These are phyloP conservation scores for Pholiota adiposa DNA, from an alignment of 1,284 basidiomycete species.

Conservation along the genomic window DNA sequence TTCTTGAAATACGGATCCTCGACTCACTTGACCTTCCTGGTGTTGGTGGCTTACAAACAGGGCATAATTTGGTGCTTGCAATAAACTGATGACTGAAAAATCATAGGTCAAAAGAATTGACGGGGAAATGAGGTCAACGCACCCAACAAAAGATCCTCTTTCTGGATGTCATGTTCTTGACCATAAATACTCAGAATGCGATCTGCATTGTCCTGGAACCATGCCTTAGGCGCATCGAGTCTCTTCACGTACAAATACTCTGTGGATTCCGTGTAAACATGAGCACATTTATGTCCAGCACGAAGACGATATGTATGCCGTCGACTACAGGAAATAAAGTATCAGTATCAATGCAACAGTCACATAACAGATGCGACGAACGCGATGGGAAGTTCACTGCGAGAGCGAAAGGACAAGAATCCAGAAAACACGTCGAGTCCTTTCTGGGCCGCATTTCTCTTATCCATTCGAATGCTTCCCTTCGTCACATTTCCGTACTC, in stretches of 20 bases:
- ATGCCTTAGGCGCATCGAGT: slow-evolving; percentile 63
- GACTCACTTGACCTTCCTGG: slow-evolving; percentile 60
- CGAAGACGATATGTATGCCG: slow-evolving; percentile 64
- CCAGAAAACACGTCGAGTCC: slow-evolving; percentile 37
- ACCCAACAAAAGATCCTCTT: slow-evolving; percentile 76
- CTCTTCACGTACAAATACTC: slow-evolving; percentile 69
- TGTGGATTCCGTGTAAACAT: slow-evolving; percentile 69
- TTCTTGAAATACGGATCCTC: neutral
- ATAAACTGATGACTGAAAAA: slow-evolving; percentile 8
- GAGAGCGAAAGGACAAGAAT: slow-evolving; percentile 47
- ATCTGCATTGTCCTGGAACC: slow-evolving; percentile 75
- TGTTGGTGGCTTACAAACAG: slow-evolving; percentile 73
- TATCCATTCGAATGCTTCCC: slow-evolving; percentile 52
- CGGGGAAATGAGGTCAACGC: slow-evolving; percentile 28
- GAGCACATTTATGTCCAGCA: slow-evolving; percentile 66
- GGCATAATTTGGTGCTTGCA: slow-evolving; percentile 70
- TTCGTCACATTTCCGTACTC: slow-evolving; percentile 55
- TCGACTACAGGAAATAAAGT: slow-evolving; percentile 30
- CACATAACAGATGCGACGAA: neutral
- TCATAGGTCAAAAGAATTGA: neutral
- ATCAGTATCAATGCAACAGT: slow-evolving; percentile 1
- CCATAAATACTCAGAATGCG: slow-evolving; percentile 62
- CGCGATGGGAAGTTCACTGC: slow-evolving; percentile 4
- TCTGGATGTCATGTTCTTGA: slow-evolving; percentile 55
- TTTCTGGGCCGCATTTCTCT: slow-evolving; percentile 56